Evolutionary conservation across 1,139 yeast genomes (phyloP), one percentile per base, ranked within the genome.

Genomic region (Kurtzmaniella natalensis): DNA sequence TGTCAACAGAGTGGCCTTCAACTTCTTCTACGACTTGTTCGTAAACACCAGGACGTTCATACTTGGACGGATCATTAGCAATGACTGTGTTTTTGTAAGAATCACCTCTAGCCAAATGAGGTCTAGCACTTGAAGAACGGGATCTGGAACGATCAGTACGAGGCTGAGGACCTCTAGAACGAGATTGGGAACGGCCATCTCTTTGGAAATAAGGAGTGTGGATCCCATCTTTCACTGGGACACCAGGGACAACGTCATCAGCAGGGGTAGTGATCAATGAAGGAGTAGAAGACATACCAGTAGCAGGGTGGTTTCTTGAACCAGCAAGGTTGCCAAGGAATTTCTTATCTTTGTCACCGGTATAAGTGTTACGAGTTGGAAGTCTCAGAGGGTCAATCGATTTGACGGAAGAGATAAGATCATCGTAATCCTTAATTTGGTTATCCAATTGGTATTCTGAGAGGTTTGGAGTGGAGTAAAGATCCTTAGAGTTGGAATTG

Each of bases 31-130:
- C 36, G 9, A 32, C 37, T 20, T 36, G 37, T 11, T 36, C 34
- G 38, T 66, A 55, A 31, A 55, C 64, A 1, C 72, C 63, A n/a
- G 74, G 74, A 35, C 68, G 56, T 42, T 69, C 74, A 44, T 69
- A 69, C 39, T 59, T 56, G 11, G 62, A 45, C 21, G 74, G 74
- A 31, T 63, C 64, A 8, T 10, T 17, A 11, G 59, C 67, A 17
- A 44, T 49, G 35, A 61, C 63, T 23, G 69, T 62, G 47, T 69
- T 70, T 47, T 76, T 78, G 50, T 77, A 78, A 1, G 82, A 74
- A 44, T 78, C 84, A 30, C 85, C 85, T 41, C 81, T 65, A 7
- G 84, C 84, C 49, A 78, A 64, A 51, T 78, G 82, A 3, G 83
- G 81, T 44, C 55, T 63, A 11, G 48, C 41, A 3, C 59, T 49